These are phyloP conservation scores for Allantophomopsis cytisporea DNA, from an alignment of 2,329 filamentous ascomycete genomes.

Conservation along the genomic window DNA sequence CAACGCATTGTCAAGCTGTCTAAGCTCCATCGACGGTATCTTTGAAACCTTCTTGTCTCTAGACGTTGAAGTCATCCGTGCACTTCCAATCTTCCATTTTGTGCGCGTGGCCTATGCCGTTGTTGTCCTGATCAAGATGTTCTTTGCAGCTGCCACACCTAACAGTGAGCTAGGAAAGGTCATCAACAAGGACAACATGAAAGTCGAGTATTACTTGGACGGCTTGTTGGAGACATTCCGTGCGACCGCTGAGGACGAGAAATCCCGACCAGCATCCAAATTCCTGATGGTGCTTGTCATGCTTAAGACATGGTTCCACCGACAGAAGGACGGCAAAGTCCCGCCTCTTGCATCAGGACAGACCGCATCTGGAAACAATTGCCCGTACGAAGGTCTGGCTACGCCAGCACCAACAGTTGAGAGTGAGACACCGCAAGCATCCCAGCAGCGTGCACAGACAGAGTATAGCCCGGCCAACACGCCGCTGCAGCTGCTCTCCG, in stretches of 20 bases:
- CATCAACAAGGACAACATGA: conserved; percentile 54
- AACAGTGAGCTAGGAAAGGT: conserved; percentile 56
- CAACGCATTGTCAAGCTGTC: conserved; percentile 34
- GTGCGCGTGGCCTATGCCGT: conserved; percentile 41
- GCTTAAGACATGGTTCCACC: conserved; percentile 46
- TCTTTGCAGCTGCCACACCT: conserved; percentile 44
- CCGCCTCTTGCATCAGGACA: background rate
- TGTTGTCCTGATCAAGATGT: conserved; percentile 45
- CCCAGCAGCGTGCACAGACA: conserved; percentile 6
- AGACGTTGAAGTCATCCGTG: conserved; percentile 29
- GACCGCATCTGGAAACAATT: background rate
- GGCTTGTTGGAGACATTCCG: conserved; percentile 56
- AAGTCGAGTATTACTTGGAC: conserved; percentile 52
- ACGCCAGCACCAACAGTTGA: background rate
- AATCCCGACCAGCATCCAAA: conserved; percentile 52
- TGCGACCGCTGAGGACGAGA: conserved; percentile 45
- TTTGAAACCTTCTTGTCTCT: conserved; percentile 36
- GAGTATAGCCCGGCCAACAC: conserved; percentile 18
- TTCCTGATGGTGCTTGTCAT: conserved; percentile 59
- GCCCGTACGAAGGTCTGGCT: background rate
- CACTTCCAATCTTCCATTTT: conserved; percentile 33
- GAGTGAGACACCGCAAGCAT: background rate
- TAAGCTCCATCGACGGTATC: conserved; percentile 36
- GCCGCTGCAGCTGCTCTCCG: conserved; percentile 23
- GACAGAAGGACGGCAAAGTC: conserved; percentile 15